These are phyloP conservation scores for Ceratonia siliqua DNA, from an alignment of 306 rosid species.

Conservation along the genomic window DNA sequence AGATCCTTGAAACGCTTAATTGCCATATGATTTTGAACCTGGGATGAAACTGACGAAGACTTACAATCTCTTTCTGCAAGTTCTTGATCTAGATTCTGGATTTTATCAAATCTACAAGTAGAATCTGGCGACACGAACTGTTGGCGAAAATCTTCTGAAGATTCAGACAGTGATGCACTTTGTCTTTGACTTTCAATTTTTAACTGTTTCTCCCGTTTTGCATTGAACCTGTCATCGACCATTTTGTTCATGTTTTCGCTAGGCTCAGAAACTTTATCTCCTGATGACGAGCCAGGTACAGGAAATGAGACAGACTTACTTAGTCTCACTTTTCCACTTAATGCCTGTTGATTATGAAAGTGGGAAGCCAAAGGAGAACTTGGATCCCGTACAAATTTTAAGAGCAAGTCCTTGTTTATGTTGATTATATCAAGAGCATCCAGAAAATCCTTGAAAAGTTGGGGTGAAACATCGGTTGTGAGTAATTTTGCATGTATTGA, in stretches of 20 bases:
- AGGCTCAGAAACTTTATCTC: constrained; percentile 29
- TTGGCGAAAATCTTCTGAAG: background rate
- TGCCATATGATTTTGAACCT: constrained; percentile 28
- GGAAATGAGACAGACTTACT: constrained; percentile 59
- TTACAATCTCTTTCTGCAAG: background rate
- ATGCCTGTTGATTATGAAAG: constrained; percentile 43
- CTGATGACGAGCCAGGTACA: constrained; percentile 26
- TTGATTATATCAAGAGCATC: constrained; percentile 50
- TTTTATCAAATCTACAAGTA: background rate
- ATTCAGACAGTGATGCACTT: background rate
- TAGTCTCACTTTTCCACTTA: constrained; percentile 31
- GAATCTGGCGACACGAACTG: background rate
- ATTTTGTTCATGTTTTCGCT: constrained; percentile 32
- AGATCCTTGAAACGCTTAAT: constrained; percentile 61
- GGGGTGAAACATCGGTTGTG: constrained; percentile 50
- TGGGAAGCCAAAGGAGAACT: constrained; percentile 49
- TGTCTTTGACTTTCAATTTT: constrained; percentile 3
- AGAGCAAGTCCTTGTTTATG: constrained; percentile 47
- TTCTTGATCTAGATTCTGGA: background rate
- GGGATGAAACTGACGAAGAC: constrained; percentile 22
- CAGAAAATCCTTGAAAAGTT: constrained; percentile 55
- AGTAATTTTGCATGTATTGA: constrained; percentile 44
- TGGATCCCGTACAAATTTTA: constrained; percentile 47
- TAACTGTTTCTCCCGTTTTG: constrained; percentile 6
- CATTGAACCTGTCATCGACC: constrained; percentile 11